Evolutionary conservation across 2,329 filamentous ascomycete genomes (phyloP), one percentile per base, ranked within the genome.

Genomic region (Cordyceps javanica): DNA sequence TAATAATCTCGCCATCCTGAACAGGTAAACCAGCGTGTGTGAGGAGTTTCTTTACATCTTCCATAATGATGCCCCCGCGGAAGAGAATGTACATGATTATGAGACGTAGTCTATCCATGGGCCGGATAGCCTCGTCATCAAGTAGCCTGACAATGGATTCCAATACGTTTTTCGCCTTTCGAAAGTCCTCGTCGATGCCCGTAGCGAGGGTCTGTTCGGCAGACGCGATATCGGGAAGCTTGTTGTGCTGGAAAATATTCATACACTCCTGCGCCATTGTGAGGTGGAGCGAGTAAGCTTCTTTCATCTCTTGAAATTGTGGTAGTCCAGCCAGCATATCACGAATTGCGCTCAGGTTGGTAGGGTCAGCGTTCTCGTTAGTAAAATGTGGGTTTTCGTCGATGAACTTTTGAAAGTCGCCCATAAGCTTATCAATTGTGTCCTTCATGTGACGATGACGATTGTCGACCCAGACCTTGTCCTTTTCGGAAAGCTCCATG

Each of bases 181-280:
- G 87, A 67, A 88, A 89, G 67, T 97, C 92, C 72, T 97, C 93
- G 65, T 97, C 94, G 5, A 97, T 76, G 0, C 94, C 94, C 0
- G 94, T 97, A 10, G 92, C 89, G 62, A 99, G 79, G 28, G 86
- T 90, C 78, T 97, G 94, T 73, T 99, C 94, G 6, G 92, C 82
- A 0, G 89, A 88, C 13, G 91, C 91, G 59, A 97, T 79, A 67
- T 99, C 94, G 7, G 89, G 82, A 7, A 99, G 79, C 68, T 96
- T 96, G 69, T 87, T 83, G 54, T 85, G 77, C 69, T 96, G 87
- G 66, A 99, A 99, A 38, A 89, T 83, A 65, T 91, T 91, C 92
- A 97, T 97, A 70, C 91, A 96, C 69, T 96, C 91, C 69, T 97
- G 89, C 2, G 94, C 94, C 93, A 99, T 97, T 64, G 87, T 93